Evolutionary conservation across 2,329 filamentous ascomycete genomes (phyloP), one percentile per base, ranked within the genome.

Genomic region (Arthrinium puccinioides): DNA sequence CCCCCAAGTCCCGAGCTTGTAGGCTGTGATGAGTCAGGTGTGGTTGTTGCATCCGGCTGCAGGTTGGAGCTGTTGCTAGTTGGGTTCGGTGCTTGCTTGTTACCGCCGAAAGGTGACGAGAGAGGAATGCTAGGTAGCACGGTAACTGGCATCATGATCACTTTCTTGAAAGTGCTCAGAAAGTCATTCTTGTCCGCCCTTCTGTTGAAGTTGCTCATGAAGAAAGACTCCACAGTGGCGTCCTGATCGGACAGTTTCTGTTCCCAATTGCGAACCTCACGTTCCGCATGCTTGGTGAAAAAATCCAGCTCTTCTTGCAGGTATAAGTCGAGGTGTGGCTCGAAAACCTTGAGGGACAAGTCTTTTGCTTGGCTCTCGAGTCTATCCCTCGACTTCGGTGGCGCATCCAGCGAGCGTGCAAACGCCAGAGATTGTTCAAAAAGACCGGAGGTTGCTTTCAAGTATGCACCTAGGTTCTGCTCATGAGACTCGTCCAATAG

Each of bases 111-210:
- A 38, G 72, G 72, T n/a, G 67, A 76, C 8, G 69, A 67, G 34
- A 76, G 64, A 6, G 75, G 60, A 45, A 87, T 76, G 32, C 75
- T 81, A 2, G 87, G 86, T 4, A 97, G 68, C 8, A 88, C 90
- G 36, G 87, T 94, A 33, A 98, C 90, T 3, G 92, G 92, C 81
- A 95, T 94, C 89, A 98, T 96, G 46, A 98, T 86, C 8, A 98
- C 92, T 60, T 97, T 97, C 56, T 88, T 96, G 70, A 98, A 98
- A 0, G 89, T 95, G 31, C 82, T 92, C 43, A 98, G 58, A 52
- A 98, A 98, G 57, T 98, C 92, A 48, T 88, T 87, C 64, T 98
- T 98, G 45, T 94, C 92, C 1, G 88, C 92, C 57, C 94, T 88
- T 19, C 92, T 77, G 55, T 90, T 96, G 54, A 97, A 79, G 56